These are phyloP conservation scores for Cardamine chenopodiifolia DNA, from an alignment of 345 rosid genomes.

Conservation along the genomic window DNA sequence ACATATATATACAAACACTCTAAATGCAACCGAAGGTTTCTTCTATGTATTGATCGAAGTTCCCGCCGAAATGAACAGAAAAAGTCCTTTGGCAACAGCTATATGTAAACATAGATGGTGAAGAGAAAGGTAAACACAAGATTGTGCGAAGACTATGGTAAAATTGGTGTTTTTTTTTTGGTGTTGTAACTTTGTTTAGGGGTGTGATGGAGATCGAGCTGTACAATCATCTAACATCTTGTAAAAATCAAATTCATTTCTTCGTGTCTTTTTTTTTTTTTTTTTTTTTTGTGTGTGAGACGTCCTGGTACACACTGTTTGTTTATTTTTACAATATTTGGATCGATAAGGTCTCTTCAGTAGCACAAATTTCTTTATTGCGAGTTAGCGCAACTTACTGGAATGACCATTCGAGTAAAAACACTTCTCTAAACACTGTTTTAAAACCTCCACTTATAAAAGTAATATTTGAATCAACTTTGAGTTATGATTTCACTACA, in stretches of 20 bases:
- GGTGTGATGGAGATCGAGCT: conserved; percentile 21
- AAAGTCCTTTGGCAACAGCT: not conserved
- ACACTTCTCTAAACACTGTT: no score
- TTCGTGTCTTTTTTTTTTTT: not conserved
- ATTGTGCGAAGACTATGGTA: conserved; percentile 13
- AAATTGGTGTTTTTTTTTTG: not conserved
- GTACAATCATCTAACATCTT: conserved; percentile 39
- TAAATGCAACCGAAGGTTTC: conserved; percentile 1
- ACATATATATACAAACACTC: conserved; percentile 17
- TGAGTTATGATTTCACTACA: not conserved
- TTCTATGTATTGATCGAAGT: conserved; percentile 17
- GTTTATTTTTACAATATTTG: no score
- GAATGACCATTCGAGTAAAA: no score
- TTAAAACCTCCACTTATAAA: not conserved
- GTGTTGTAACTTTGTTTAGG: conserved; percentile 16
- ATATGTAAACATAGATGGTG: not conserved
- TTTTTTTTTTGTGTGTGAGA: conserved; percentile 1
- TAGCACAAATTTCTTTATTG: no score
- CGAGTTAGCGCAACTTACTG: no score
- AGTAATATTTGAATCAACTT: no score
- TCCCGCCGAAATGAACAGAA: conserved; percentile 12
- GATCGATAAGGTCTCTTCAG: no score
- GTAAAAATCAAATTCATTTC: conserved; percentile 19
- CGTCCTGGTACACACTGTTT: not conserved
- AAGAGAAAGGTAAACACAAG: not conserved